phyloP scores from a whole-genome alignment of 768 basidiomycete species.

The Coprinellus micaceus region DNA sequence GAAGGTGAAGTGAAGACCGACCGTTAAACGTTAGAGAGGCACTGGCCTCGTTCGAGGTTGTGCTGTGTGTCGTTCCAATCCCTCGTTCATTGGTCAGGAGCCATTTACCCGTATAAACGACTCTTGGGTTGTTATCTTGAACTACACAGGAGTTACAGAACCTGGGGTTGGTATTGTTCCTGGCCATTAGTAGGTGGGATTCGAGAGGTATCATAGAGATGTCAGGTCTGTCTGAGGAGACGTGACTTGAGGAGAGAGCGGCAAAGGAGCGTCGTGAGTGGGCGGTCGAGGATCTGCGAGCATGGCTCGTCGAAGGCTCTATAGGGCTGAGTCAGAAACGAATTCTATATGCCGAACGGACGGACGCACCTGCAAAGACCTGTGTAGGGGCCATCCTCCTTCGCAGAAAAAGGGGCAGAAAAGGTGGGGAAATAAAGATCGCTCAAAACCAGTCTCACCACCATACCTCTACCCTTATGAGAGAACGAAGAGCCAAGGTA shows the following conservation, averaged over 20 bases:
- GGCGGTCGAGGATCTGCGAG: neutral
- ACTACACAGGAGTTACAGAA: slow-evolving; percentile 20
- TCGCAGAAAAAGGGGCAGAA: neutral
- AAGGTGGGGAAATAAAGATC: neutral
- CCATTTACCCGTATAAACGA: slow-evolving; percentile 36
- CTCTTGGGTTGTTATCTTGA: slow-evolving; percentile 34
- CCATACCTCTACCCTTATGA: slow-evolving; percentile 4
- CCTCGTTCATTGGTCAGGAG: slow-evolving; percentile 21
- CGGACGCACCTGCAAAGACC: neutral
- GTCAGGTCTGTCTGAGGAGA: neutral
- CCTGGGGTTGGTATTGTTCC: neutral
- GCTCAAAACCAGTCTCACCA: too few relatives aligned
- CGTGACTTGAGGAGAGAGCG: neutral
- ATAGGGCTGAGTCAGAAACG: too few relatives aligned
- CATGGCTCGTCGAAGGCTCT: neutral
- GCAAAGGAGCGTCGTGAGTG: neutral
- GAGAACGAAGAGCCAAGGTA: neutral
- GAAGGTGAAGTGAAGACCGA: slow-evolving; percentile 8
- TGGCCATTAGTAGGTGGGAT: neutral
- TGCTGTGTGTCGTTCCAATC: slow-evolving; percentile 34
- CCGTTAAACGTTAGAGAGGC: slow-evolving; percentile 37
- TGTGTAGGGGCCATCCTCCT: slow-evolving; percentile 11
- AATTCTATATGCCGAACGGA: too few relatives aligned
- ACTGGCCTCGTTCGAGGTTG: slow-evolving; percentile 26
- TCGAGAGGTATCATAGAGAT: neutral